These are phyloP conservation scores for Penicillium pulvis DNA, from an alignment of 495 filamentous ascomycete genomes.

Conservation along the genomic window DNA sequence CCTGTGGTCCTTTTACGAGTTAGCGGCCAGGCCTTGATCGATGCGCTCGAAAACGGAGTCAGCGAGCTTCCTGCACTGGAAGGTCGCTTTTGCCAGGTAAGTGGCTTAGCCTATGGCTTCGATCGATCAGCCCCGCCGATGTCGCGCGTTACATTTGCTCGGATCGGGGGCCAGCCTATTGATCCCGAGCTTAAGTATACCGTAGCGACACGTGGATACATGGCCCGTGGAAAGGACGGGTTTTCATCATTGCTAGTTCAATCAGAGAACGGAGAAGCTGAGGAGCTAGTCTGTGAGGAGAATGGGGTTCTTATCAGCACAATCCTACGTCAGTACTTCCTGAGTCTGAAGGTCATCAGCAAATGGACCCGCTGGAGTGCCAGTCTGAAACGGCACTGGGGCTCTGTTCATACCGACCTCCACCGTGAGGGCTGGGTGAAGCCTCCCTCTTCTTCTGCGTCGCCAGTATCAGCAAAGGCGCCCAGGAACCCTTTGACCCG, in stretches of 20 bases:
- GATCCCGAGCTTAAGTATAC: slow-evolving; percentile 62
- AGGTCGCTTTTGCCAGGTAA: slow-evolving; percentile 74
- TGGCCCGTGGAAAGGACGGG: slow-evolving; percentile 85
- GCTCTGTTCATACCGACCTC: slow-evolving; percentile 56
- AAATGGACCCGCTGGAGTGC: slow-evolving; percentile 69
- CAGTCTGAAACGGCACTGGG: slow-evolving; percentile 63
- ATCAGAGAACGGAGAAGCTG: slow-evolving; percentile 69
- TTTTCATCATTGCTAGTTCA: slow-evolving; percentile 70
- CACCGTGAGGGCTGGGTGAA: slow-evolving; percentile 44
- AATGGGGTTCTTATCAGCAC: slow-evolving; percentile 82
- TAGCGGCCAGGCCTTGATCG: slow-evolving; percentile 64
- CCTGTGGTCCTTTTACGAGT: slow-evolving; percentile 77
- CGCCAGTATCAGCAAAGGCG: slow-evolving; percentile 34
- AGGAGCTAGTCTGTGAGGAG: slow-evolving; percentile 80
- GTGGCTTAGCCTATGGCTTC: slow-evolving; percentile 72
- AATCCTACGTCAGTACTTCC: slow-evolving; percentile 86
- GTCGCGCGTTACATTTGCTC: slow-evolving; percentile 62
- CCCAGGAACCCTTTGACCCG: slow-evolving; percentile 19
- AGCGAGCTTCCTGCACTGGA: slow-evolving; percentile 80
- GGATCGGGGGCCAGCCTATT: slow-evolving; percentile 59
- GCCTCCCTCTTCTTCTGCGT: slow-evolving; percentile 30
- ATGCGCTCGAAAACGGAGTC: slow-evolving; percentile 81
- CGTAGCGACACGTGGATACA: slow-evolving; percentile 79
- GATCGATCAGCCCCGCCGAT: slow-evolving; percentile 60
- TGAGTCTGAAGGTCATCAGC: slow-evolving; percentile 76